Evolutionary conservation across 2,329 filamentous ascomycete species (phyloP).

Genomic region (Fusarium liriodendri): DNA sequence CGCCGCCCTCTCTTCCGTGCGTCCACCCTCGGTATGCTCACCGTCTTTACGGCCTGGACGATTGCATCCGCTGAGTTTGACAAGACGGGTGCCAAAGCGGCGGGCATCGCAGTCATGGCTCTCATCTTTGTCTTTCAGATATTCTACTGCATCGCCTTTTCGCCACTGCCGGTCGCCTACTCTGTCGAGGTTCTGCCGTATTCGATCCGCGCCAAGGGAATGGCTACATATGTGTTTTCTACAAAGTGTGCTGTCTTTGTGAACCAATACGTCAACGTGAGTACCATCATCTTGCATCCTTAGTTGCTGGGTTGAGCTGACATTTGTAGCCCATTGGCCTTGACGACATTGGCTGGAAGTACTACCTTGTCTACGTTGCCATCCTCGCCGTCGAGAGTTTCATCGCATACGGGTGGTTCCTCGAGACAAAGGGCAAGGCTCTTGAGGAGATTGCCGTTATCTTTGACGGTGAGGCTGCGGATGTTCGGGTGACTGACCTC

Average conservation of each 20-base stretch:
- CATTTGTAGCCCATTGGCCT: constrained; percentile 59
- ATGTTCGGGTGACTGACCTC: not conserved
- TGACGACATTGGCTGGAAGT: constrained; percentile 61
- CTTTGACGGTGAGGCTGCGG: constrained; percentile 48
- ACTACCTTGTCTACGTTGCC: constrained; percentile 68
- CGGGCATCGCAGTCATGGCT: constrained; percentile 48
- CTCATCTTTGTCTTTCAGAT: constrained; percentile 54
- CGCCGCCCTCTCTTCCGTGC: constrained; percentile 49
- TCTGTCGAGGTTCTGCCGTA: constrained; percentile 66
- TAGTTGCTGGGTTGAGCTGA: not conserved
- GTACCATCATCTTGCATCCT: not conserved
- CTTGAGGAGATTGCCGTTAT: constrained; percentile 69
- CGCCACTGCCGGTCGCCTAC: constrained; percentile 62
- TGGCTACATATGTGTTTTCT: constrained; percentile 47
- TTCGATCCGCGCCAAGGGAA: constrained; percentile 62
- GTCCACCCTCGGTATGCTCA: constrained; percentile 44
- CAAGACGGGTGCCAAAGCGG: constrained; percentile 42
- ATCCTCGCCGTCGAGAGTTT: constrained; percentile 61
- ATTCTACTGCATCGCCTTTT: constrained; percentile 66
- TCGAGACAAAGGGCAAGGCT: constrained; percentile 60
- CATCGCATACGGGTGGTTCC: constrained; percentile 56
- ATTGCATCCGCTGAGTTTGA: constrained; percentile 48
- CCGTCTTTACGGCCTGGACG: constrained; percentile 50
- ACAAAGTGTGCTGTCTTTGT: constrained; percentile 46
- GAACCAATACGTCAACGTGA: constrained; percentile 55